Base-by-base conservation (phyloP, 306 rosid genomes). In the Senna siamea region DNA sequence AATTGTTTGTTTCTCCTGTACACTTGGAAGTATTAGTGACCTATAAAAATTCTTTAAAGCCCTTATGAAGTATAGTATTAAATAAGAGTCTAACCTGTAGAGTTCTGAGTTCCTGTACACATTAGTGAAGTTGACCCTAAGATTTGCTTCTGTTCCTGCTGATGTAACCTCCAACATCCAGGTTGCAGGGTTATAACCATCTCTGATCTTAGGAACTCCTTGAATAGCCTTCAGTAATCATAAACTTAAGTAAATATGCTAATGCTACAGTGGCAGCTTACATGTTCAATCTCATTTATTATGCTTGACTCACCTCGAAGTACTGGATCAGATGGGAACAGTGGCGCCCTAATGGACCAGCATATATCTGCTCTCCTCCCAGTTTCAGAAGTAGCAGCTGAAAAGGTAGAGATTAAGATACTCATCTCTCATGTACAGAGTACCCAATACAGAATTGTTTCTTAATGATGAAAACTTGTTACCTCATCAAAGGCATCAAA, bases 161-260 rank as follows among this genome's bases (percentile, higher is more conserved):
- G 98, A 90, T 78, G 93, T 89, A 59, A 93, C 81, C 76, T 93
- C 97, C 76, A 93, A 62, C 97, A 91, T 91, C 98, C 98, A 93
- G 40, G 97, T 90, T 74, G 98, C 96, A 72, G 98, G 98, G 70
- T 93, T 90, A 66, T 89, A 87, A 46, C 93, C 91, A 60, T 90
- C 96, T 75, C 26, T 90, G 40, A 89, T 89, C 76, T 86, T 87
- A 34, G 93, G 85, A 72, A 90, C 86, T 72, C 93, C 97, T 64
- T 86, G 50, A 64, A 93, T 80, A 81, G 76, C 91, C 98, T 93
- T 43, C 32, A 69, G 17, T 14, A n/a, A 30, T 15, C n/a, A 50
- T 26, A 15, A 19, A 65, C 7, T 65, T 19, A 22, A 41, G 17
- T 43, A 12, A 65, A 40, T 41, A 65, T 41, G 35, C 54, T 65